phyloP scores from a whole-genome alignment of 352 stramenopile genomes.

The Phytophthora melonis region DNA sequence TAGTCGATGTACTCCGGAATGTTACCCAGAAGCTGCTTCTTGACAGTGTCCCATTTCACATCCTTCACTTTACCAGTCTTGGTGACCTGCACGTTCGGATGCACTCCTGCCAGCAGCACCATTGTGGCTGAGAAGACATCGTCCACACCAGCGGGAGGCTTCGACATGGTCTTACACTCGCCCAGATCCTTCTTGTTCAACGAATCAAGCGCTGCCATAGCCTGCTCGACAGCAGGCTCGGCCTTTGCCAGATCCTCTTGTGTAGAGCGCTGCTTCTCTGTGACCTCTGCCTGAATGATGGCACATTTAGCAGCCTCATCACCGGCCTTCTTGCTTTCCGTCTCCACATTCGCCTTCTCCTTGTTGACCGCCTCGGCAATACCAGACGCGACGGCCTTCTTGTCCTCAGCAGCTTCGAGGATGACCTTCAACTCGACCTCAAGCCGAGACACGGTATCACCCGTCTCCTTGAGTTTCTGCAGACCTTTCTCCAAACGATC shows the following conservation, averaged over 20 bases:
- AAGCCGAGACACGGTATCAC: slow-evolving; percentile 92
- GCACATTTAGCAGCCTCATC: slow-evolving; percentile 94
- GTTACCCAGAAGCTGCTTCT: slow-evolving; percentile 95
- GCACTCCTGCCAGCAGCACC: slow-evolving; percentile 94
- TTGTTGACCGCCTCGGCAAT: slow-evolving; percentile 96
- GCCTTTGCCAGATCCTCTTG: slow-evolving; percentile 94
- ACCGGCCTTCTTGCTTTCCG: slow-evolving; percentile 94
- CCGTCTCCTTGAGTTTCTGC: slow-evolving; percentile 94
- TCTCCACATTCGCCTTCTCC: slow-evolving; percentile 96
- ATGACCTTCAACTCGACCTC: slow-evolving; percentile 96
- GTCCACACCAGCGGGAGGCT: slow-evolving; percentile 94
- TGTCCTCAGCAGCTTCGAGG: slow-evolving; percentile 96
- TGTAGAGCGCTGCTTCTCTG: slow-evolving; percentile 92
- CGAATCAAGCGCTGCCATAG: slow-evolving; percentile 96
- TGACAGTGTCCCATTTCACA: slow-evolving; percentile 94
- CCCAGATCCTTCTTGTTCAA: slow-evolving; percentile 97
- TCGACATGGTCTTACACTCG: slow-evolving; percentile 97
- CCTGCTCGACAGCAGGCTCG: slow-evolving; percentile 94
- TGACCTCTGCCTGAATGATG: slow-evolving; percentile 95
- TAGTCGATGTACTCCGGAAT: slow-evolving; percentile 97
- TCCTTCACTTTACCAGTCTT: slow-evolving; percentile 98
- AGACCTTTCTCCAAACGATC: slow-evolving; percentile 93
- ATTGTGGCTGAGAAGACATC: slow-evolving; percentile 95
- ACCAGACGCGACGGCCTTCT: slow-evolving; percentile 94
- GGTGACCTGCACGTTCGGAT: slow-evolving; percentile 93